Evolutionary conservation across 2,329 filamentous ascomycete genomes (phyloP).

Genomic region (Colletotrichum australisinense): DNA sequence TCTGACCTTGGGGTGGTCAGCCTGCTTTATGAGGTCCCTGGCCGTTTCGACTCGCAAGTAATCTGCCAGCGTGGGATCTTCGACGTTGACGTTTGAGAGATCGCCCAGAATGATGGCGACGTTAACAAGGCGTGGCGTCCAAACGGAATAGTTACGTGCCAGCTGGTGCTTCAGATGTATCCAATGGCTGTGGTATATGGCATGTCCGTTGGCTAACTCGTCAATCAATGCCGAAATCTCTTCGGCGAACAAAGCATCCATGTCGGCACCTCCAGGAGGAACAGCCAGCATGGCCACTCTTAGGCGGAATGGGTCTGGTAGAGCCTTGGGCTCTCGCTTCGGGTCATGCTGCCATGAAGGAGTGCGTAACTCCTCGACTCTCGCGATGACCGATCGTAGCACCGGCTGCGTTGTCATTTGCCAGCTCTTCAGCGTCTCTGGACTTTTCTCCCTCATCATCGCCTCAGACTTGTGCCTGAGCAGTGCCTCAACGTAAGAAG

Average conservation of each 20-base stretch:
- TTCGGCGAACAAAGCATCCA: neutral
- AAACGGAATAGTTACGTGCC: neutral
- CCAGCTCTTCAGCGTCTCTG: neutral
- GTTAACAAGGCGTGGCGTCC: neutral
- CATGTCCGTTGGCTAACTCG: neutral
- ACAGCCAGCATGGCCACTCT: neutral
- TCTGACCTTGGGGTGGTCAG: neutral
- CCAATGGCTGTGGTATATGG: constrained; percentile 9
- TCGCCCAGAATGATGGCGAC: neutral
- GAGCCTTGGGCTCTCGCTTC: neutral
- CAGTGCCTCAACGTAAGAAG: neutral
- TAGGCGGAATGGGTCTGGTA: constrained; percentile 5
- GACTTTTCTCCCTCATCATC: neutral
- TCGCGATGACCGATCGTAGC: neutral
- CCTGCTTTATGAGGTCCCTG: neutral
- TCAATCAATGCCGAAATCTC: neutral
- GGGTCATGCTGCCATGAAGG: constrained; percentile 7
- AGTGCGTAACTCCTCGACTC: constrained; percentile 5
- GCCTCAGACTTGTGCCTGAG: neutral
- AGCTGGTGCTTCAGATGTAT: neutral
- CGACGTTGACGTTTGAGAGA: neutral
- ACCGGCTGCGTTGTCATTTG: constrained; percentile 4
- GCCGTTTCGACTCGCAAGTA: constrained; percentile 14
- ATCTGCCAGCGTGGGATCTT: neutral
- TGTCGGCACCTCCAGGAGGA: neutral